phyloP scores from a whole-genome alignment of 1,139 yeast species.

The Hansenula anomala region DNA sequence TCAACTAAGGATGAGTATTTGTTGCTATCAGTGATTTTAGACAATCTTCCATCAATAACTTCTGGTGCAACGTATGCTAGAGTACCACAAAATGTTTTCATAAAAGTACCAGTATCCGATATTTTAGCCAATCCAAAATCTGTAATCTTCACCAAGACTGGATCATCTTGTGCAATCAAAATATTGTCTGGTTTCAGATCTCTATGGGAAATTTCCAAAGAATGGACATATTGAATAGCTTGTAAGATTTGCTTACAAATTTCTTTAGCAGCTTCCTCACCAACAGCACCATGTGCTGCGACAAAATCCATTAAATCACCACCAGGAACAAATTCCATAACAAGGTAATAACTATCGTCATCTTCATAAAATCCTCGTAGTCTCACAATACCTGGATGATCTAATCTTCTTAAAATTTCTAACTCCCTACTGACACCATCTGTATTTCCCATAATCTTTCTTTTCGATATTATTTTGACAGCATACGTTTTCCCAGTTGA shows the following conservation, averaged over 20 bases:
- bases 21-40: slow-evolving; percentile 34
- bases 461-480: slow-evolving; percentile 80
- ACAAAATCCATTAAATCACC: slow-evolving; percentile 98
- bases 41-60: slow-evolving; percentile 58
- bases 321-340: slow-evolving; percentile 96
- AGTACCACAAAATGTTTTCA: slow-evolving; percentile 90
- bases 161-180: slow-evolving; percentile 84
- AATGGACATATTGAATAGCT: slow-evolving; percentile 85
- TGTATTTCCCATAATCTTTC: slow-evolving; percentile 74
- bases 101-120: slow-evolving; percentile 68
- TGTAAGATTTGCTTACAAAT: slow-evolving; percentile 78
- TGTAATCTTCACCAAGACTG: slow-evolving; percentile 82
- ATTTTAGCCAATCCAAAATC: slow-evolving; percentile 91
- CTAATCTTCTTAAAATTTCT: slow-evolving; percentile 66
- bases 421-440: slow-evolving; percentile 85
- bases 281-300: slow-evolving; percentile 85
- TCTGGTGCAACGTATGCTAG: slow-evolving; percentile 94
- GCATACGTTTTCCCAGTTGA: slow-evolving; percentile 83
- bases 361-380: slow-evolving; percentile 86
- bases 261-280: slow-evolving; percentile 85
- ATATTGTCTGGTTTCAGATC: slow-evolving; percentile 94
- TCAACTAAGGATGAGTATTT: slow-evolving; percentile 85
- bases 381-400: slow-evolving; percentile 82
- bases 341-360: slow-evolving; percentile 70
- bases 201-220: slow-evolving; percentile 85